A percentile compares a stretch with the other conserved stretches of the same genome.
Conservation (phyloP, 2,329 filamentous ascomycete genomes). For the Gnomoniopsis sp. region DNA sequence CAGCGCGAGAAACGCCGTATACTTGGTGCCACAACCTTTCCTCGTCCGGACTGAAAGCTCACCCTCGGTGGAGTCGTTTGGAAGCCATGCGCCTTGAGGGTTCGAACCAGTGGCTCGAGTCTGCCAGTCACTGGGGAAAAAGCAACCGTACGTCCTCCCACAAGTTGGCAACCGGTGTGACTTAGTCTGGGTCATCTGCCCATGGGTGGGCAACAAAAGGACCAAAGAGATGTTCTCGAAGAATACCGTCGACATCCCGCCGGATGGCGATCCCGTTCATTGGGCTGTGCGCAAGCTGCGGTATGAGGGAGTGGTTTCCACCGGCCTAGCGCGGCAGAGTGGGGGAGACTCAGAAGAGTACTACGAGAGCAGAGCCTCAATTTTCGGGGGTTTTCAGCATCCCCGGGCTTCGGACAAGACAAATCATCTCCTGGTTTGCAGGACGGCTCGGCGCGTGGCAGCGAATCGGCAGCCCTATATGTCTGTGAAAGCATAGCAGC, state of each 20-base stretch:
- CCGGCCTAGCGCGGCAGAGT: neutral
- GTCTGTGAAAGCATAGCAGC: neutral
- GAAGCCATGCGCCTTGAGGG: neutral
- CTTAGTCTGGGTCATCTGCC: neutral
- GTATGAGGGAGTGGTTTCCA: conserved; percentile 6
- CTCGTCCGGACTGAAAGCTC: neutral
- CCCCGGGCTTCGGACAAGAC: neutral
- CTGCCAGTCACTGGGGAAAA: neutral
- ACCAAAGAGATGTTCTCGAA: neutral
- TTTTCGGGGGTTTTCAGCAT: neutral
- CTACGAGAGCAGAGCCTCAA: conserved; percentile 1
- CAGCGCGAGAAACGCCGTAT: neutral
- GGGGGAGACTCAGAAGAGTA: neutral
- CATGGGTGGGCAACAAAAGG: neutral
- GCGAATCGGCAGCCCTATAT: neutral
- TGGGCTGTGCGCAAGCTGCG: neutral
- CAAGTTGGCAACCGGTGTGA: conserved; percentile 7
- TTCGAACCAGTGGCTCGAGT: neutral
- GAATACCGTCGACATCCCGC: neutral
- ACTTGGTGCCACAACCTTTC: neutral
- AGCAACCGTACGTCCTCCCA: conserved; percentile 6
- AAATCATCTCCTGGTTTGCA: neutral
- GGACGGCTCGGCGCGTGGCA: neutral
- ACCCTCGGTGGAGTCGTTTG: neutral
- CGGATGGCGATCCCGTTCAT: neutral